Percentiles rank a stretch among this genome's conserved stretches.
Conservation (phyloP, 352 stramenopile genomes). For the Pythium sukuiense region DNA sequence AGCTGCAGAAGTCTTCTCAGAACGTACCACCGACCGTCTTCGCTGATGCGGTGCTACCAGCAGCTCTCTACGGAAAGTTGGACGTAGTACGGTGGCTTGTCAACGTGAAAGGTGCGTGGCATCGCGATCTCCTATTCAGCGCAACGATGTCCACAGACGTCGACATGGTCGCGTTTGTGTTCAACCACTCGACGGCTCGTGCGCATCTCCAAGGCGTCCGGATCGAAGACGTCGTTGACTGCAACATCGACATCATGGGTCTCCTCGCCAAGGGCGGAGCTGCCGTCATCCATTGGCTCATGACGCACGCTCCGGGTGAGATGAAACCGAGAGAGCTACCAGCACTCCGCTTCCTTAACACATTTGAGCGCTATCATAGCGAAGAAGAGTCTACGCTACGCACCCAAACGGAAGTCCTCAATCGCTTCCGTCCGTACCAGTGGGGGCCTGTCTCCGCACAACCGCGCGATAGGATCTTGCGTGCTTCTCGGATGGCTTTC, state of each 20-base stretch:
- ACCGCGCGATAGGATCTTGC: not conserved
- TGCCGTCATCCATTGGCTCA: slow-evolving; percentile 10
- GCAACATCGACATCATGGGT: slow-evolving; percentile 1
- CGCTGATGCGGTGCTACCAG: too few species aligned
- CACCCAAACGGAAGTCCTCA: not conserved
- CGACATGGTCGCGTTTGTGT: slow-evolving; percentile 6
- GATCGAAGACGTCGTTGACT: not conserved
- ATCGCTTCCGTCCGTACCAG: not conserved
- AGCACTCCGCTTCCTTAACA: slow-evolving; percentile 3
- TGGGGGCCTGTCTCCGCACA: slow-evolving; percentile 1
- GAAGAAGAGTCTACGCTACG: slow-evolving; percentile 8
- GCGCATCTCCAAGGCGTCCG: not conserved
- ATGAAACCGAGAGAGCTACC: not conserved
- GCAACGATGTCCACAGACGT: slow-evolving; percentile 7
- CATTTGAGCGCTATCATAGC: slow-evolving; percentile 15
- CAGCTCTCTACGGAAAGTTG: not conserved
- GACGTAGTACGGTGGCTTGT: slow-evolving; percentile 15
- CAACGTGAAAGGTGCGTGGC: not conserved
- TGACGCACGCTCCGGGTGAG: not conserved
- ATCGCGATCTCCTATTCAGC: slow-evolving; percentile 1
- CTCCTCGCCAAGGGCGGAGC: slow-evolving; percentile 4
- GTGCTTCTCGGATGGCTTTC: not conserved
- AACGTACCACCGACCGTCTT: too few species aligned
- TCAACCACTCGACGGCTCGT: not conserved
- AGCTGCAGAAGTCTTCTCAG: too few species aligned